A percentile compares a stretch with the other conserved stretches of the same genome.
Evolutionary conservation across 495 filamentous ascomycete genomes (phyloP).

Genomic region (Aspergillus haitiensis): DNA sequence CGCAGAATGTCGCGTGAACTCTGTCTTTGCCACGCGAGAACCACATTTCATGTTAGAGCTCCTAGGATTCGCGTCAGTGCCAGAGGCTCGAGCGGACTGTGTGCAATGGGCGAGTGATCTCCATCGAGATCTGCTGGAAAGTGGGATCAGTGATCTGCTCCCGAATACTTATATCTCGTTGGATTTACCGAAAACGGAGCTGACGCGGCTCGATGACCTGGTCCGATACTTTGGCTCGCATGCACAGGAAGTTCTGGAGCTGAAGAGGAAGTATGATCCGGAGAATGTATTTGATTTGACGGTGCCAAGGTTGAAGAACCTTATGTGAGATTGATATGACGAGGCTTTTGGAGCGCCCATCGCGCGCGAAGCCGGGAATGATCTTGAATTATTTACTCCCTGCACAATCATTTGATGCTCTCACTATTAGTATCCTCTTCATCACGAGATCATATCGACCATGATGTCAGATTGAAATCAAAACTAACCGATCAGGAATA

Average conservation of each 20-base stretch:
- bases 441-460: too few species aligned
- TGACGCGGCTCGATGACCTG: constrained; percentile 4
- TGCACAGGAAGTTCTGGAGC: constrained; percentile 17
- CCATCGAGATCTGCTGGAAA: constrained; percentile 20
- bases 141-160: constrained; percentile 25
- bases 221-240: constrained; percentile 28
- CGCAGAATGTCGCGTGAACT: not conserved
- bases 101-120: constrained; percentile 30
- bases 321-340: not conserved
- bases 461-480: too few species aligned
- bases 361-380: too few species aligned
- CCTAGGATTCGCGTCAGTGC: constrained; percentile 16
- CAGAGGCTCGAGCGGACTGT: constrained; percentile 7
- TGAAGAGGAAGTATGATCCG: constrained; percentile 37
- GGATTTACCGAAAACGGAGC: not conserved
- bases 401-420: too few species aligned
- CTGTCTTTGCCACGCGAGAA: constrained; percentile 35
- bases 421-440: too few species aligned
- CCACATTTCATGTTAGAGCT: constrained; percentile 45
- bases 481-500: too few species aligned
- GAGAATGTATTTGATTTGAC: constrained; percentile 34
- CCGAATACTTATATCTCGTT: constrained; percentile 35
- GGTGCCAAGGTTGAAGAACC: constrained; percentile 24
- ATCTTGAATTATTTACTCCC: too few species aligned
- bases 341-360: too few species aligned